phyloP scores from a whole-genome alignment of 208 protist species.

The Porcisia hertigi region DNA sequence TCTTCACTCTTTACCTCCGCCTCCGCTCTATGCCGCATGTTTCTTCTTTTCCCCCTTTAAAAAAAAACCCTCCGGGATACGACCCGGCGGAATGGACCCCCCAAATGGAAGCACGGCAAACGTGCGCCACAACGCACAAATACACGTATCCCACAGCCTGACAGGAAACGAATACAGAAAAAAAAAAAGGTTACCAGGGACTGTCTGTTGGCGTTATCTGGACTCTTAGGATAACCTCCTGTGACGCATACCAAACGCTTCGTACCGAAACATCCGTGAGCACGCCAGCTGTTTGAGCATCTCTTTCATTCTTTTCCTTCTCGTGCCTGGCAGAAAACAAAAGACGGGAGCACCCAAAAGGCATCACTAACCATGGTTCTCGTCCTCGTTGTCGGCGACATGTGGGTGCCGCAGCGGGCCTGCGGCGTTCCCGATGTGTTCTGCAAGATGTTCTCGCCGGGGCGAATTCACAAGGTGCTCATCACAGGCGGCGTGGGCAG shows the following conservation, averaged over 20 bases:
- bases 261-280: neutral
- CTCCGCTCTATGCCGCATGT: too few species aligned
- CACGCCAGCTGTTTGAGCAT: neutral
- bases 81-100: too few species aligned
- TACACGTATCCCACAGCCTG: neutral
- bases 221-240: neutral
- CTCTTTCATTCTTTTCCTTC: neutral
- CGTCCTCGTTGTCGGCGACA: slow-evolving; percentile 98
- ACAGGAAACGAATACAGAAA: neutral
- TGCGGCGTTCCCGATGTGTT: slow-evolving; percentile 95
- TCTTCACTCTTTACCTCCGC: too few species aligned
- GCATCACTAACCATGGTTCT: slow-evolving; percentile 72
- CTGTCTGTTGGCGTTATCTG: neutral
- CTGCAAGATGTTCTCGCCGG: slow-evolving; percentile 93
- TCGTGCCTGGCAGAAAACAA: neutral
- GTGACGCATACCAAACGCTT: neutral
- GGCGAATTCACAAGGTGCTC: slow-evolving; percentile 97
- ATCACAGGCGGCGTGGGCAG: slow-evolving; percentile 98
- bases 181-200: neutral
- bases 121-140: neutral
- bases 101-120: too few species aligned
- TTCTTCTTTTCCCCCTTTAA: too few species aligned
- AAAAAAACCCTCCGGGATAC: too few species aligned
- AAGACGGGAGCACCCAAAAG: neutral
- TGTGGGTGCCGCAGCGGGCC: slow-evolving; percentile 98